These are phyloP conservation scores for Cucurbita pepo DNA, from an alignment of 306 rosid species.

Conservation along the genomic window DNA sequence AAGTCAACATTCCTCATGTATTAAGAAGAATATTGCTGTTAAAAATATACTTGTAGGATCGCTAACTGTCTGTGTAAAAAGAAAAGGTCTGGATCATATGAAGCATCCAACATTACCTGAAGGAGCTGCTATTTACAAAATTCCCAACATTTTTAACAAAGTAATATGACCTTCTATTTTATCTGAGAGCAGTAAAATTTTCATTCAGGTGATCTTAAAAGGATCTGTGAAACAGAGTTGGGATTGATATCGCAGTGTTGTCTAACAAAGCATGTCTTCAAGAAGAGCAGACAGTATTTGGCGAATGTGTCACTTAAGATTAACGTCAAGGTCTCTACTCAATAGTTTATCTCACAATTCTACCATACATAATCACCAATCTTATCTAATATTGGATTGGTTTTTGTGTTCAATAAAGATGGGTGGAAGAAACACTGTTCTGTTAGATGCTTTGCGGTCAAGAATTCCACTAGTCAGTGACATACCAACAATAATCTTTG, in stretches of 20 bases:
- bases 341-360: neutral
- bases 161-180: neutral
- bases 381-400: neutral
- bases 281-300: conserved; percentile 44
- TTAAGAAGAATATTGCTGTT: neutral
- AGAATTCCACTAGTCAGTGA: conserved; percentile 68
- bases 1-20: neutral
- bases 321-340: conserved; percentile 38
- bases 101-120: neutral
- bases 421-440: conserved; percentile 80
- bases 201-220: conserved; percentile 44
- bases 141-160: neutral
- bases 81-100: neutral
- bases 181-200: neutral
- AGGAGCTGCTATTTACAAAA: neutral
- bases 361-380: neutral
- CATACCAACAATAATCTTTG: conserved; percentile 65
- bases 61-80: neutral
- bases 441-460: conserved; percentile 56
- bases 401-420: conserved; percentile 13
- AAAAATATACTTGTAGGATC: neutral
- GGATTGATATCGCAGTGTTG: conserved; percentile 63
- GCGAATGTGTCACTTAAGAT: conserved; percentile 54
- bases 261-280: conserved; percentile 47
- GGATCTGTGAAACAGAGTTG: conserved; percentile 53